A percentile compares a stretch with the other conserved stretches of the same genome.
phyloP scores from a whole-genome alignment of 352 stramenopile species.

The Globisporangium echinulatum region DNA sequence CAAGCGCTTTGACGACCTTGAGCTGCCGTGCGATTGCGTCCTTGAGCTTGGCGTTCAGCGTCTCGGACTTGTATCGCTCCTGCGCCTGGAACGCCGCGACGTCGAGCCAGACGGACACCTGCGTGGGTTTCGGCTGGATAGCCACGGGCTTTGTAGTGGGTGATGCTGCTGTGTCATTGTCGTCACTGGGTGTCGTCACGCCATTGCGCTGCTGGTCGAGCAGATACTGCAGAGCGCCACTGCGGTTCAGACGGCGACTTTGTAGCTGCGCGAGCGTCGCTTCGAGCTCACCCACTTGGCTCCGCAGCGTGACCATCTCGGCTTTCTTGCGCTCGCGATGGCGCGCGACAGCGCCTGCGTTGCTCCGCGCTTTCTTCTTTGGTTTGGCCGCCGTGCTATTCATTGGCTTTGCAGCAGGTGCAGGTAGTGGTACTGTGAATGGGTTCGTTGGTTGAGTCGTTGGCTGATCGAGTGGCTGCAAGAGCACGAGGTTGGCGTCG shows the following conservation, averaged over 20 bases:
- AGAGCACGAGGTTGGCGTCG: neutral
- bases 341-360: slow-evolving; percentile 8
- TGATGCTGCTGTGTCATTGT: no score
- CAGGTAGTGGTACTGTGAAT: neutral
- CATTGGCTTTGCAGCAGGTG: neutral
- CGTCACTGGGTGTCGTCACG: neutral
- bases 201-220: slow-evolving; percentile 1
- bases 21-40: slow-evolving; percentile 33
- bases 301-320: slow-evolving; percentile 5
- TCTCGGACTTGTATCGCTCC: slow-evolving; percentile 31
- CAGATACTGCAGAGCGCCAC: slow-evolving; percentile 3
- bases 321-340: slow-evolving; percentile 13
- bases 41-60: slow-evolving; percentile 40
- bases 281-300: slow-evolving; percentile 9
- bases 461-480: neutral
- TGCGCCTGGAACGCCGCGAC: slow-evolving; percentile 37
- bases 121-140: slow-evolving; percentile 6
- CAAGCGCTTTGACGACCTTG: slow-evolving; percentile 28
- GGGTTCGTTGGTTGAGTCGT: neutral
- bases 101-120: slow-evolving; percentile 35
- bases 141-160: neutral
- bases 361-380: slow-evolving; percentile 6
- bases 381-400: neutral
- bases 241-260: neutral
- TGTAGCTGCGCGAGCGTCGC: slow-evolving; percentile 6